These are phyloP conservation scores for Umbilicus rupestris DNA, from an alignment of 164 flowering plant genomes.

Conservation along the genomic window DNA sequence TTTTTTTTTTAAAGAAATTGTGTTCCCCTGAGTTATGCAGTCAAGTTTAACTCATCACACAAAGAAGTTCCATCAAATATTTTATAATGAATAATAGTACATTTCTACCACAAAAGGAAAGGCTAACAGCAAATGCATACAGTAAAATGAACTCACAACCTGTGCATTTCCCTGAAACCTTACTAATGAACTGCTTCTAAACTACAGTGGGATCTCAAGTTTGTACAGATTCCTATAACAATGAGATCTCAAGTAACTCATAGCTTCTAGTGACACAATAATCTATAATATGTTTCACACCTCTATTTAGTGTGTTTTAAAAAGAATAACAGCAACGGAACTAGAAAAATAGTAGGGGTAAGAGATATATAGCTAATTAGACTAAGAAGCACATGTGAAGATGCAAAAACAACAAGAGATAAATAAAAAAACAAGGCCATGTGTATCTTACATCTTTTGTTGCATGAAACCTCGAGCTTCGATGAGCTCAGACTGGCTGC, in stretches of 20 bases:
- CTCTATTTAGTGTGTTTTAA: too few species aligned
- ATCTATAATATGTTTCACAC: background rate
- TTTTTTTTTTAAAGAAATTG: too few species aligned
- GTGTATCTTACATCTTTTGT: conserved; percentile 49
- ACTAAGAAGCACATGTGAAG: background rate
- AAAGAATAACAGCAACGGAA: background rate
- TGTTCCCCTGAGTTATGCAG: too few species aligned
- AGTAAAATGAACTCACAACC: too few species aligned
- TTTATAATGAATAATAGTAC: too few species aligned
- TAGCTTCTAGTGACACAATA: background rate
- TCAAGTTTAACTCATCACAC: too few species aligned
- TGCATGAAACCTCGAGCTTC: conserved; percentile 33
- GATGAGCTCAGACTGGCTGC: conserved; percentile 31
- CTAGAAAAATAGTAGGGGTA: background rate
- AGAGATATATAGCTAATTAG: background rate
- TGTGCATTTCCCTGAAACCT: too few species aligned
- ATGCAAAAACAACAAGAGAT: background rate
- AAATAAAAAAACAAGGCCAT: background rate
- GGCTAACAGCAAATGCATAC: too few species aligned
- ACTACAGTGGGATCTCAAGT: background rate
- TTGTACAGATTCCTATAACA: background rate
- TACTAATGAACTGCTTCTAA: background rate
- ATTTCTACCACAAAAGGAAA: too few species aligned
- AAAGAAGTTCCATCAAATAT: too few species aligned
- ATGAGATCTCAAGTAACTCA: background rate